Evolutionary conservation across 108 stramenopile species (phyloP).

Genomic region (Conticribra guillardii): DNA sequence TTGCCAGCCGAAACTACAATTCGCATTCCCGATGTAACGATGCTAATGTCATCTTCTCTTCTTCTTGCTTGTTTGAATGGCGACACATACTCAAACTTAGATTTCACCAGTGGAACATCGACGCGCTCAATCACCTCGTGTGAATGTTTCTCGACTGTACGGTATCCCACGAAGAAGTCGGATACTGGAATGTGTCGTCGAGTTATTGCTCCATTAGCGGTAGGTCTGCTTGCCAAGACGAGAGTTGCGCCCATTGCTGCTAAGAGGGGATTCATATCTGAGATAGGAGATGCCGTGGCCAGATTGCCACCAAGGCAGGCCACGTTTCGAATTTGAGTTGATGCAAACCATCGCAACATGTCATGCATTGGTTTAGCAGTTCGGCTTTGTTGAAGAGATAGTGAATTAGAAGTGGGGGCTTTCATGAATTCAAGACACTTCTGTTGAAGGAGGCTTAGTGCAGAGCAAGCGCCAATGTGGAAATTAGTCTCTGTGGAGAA

Average conservation of each 20-base stretch:
- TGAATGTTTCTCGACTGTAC: constrained; percentile 78
- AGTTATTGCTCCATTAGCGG: constrained; percentile 54
- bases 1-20: constrained; percentile 58
- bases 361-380: constrained; percentile 81
- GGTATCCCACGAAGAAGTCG: constrained; percentile 90
- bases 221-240: constrained; percentile 63
- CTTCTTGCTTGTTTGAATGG: constrained; percentile 96
- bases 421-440: constrained; percentile 48
- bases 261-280: constrained; percentile 95
- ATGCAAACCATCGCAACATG: constrained; percentile 97
- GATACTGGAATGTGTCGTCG: constrained; percentile 70
- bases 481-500: constrained; percentile 32
- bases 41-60: constrained; percentile 95
- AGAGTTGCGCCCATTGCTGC: constrained; percentile 70
- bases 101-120: constrained; percentile 69
- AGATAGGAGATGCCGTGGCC: constrained; percentile 94
- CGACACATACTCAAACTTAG: constrained; percentile 82
- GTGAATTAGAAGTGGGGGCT: not conserved
- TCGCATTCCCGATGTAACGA: constrained; percentile 92
- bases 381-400: constrained; percentile 14
- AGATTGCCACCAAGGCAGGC: constrained; percentile 95
- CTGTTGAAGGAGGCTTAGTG: constrained; percentile 71
- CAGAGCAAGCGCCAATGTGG: constrained; percentile 71
- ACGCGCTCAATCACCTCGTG: constrained; percentile 85
- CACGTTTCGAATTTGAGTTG: constrained; percentile 95